phyloP scores from a whole-genome alignment of 1,284 basidiomycete genomes.

The Moniliophthora roreri region DNA sequence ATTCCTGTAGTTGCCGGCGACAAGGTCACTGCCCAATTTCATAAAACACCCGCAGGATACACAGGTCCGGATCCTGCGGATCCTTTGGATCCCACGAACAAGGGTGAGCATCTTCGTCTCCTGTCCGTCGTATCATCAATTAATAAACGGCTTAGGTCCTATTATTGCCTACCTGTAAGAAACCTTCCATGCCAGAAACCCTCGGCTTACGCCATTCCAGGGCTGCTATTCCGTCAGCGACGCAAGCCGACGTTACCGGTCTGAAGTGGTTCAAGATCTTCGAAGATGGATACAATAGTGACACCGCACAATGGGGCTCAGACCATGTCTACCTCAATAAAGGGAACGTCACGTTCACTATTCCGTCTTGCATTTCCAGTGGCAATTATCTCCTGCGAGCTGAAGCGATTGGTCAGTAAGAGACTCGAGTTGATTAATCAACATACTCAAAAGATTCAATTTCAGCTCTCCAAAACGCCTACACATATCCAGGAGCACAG shows the following conservation, averaged over 20 bases:
- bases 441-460: too few species aligned
- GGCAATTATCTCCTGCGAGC: conserved; percentile 30
- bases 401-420: neutral
- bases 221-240: conserved; percentile 41
- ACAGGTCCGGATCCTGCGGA: conserved; percentile 39
- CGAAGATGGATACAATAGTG: conserved; percentile 40
- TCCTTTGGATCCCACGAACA: conserved; percentile 46
- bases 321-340: conserved; percentile 51
- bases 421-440: too few species aligned
- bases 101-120: conserved; percentile 22
- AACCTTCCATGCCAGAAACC: neutral
- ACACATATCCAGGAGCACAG: conserved; percentile 50
- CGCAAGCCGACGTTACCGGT: conserved; percentile 40
- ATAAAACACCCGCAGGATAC: conserved; percentile 36
- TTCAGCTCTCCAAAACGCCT: conserved; percentile 29
- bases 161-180: too few species aligned
- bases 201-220: conserved; percentile 21
- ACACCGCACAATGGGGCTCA: conserved; percentile 41
- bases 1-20: conserved; percentile 42
- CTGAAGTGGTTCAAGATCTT: conserved; percentile 43
- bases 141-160: too few species aligned
- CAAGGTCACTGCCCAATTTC: conserved; percentile 43
- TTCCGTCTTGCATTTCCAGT: conserved; percentile 46
- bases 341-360: conserved; percentile 52
- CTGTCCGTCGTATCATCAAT: too few species aligned